Base-by-base conservation (phyloP, 2,329 filamentous ascomycete genomes). In the Reticulascus tulasneorum region DNA sequence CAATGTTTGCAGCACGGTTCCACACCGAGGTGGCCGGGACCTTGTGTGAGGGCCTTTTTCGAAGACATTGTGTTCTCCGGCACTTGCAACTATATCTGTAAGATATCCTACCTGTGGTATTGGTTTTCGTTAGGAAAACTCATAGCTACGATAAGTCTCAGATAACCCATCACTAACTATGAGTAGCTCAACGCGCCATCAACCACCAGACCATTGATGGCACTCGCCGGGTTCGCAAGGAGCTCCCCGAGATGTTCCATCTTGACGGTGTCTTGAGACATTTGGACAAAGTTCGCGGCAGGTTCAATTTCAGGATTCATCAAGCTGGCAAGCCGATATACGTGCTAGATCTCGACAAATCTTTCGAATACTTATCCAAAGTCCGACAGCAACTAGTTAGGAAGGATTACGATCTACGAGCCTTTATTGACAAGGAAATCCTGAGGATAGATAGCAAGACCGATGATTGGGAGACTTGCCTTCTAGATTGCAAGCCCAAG, bases 21-120 rank as follows among this genome's bases (percentile, higher is more conserved):
- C 9, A 37, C 25, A 7, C 33, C 27, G 21, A 42, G 37, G 10
- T 39, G 42, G 33, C 33, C 36, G 12, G 45, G 45, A 1, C 63
- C 63, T 9, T 68, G 64, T 42, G 60, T 62, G 7, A 57, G 54
- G 20, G 63, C 64, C 19, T 62, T 63, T 40, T 68, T 68, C 38
- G 55, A 61, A 15, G 64, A 58, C 33, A 61, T 67, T 33, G 59
- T 67, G 17, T 59, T 64, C 40, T 62, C 59, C 25, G 64, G 62
- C 25, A 64, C 63, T 5, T 66, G 62, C 48, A 67, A 68, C 38
- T 66, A 65, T 38, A 60, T 67, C 31, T 67, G 63, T 67, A 55
- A 22, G 41, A 35, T 60, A 45, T 3, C n/a, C 30, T 19, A 19
- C 16, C 19, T 9, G 27, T 29, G 9, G 15, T 12, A 16, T 12